These are phyloP conservation scores for Pleurotus ostreatus DNA, from an alignment of 768 basidiomycete genomes.

Conservation along the genomic window DNA sequence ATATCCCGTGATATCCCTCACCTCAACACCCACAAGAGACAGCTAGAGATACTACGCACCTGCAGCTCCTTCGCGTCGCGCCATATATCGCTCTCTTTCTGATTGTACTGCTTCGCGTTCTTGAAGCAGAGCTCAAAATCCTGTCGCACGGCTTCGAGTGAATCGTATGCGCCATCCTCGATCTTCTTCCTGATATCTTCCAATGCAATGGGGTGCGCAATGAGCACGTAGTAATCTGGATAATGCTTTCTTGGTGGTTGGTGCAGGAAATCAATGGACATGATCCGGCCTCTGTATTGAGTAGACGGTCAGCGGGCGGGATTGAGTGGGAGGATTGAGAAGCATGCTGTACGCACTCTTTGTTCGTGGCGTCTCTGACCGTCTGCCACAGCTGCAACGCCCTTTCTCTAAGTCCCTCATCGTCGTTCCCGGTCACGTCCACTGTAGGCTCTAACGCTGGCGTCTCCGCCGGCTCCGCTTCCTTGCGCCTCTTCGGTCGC, in stretches of 20 bases:
- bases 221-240: slow-evolving; percentile 83
- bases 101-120: slow-evolving; percentile 82
- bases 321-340: slow-evolving; percentile 30
- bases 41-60: slow-evolving; percentile 43
- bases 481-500: slow-evolving; percentile 50
- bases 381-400: slow-evolving; percentile 73
- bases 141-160: slow-evolving; percentile 61
- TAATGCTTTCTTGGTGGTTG: slow-evolving; percentile 70
- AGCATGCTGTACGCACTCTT: slow-evolving; percentile 72
- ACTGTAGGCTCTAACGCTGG: slow-evolving; percentile 3
- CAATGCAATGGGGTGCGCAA: slow-evolving; percentile 79
- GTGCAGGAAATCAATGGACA: slow-evolving; percentile 64
- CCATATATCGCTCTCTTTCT: slow-evolving; percentile 75
- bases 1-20: neutral
- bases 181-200: slow-evolving; percentile 86
- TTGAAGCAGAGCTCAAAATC: slow-evolving; percentile 78
- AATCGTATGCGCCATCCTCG: slow-evolving; percentile 52
- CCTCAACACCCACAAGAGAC: slow-evolving; percentile 44
- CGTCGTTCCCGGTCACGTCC: slow-evolving; percentile 2
- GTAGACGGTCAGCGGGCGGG: slow-evolving; percentile 21
- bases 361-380: slow-evolving; percentile 79
- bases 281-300: slow-evolving; percentile 52
- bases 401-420: slow-evolving; percentile 48
- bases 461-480: slow-evolving; percentile 13
- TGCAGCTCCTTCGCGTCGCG: slow-evolving; percentile 74